Conservation (phyloP, 179 eudicot species). For the Spinacia oleracea region DNA sequence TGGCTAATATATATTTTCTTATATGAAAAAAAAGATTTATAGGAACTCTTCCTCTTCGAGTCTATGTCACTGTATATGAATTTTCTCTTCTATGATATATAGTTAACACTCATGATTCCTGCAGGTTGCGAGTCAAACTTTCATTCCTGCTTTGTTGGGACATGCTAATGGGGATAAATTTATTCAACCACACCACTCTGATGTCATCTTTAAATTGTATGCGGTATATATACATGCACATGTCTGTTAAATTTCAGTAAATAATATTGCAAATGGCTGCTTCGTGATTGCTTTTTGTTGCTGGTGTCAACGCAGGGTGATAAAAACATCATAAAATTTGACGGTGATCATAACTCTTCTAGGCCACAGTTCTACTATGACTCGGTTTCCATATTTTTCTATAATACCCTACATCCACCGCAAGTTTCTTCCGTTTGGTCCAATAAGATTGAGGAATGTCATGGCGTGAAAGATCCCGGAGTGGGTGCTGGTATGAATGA, state of each 20-base stretch:
- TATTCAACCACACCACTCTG: slow-evolving; percentile 75
- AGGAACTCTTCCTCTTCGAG: too few species aligned
- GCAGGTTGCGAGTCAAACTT: slow-evolving; percentile 81
- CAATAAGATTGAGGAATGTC: slow-evolving; percentile 51
- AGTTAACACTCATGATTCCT: slow-evolving; percentile 16
- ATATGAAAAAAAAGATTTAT: too few species aligned
- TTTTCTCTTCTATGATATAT: not conserved
- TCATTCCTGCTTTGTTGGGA: slow-evolving; percentile 82
- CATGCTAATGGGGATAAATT: slow-evolving; percentile 89
- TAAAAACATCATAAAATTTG: slow-evolving; percentile 41
- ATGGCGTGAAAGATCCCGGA: slow-evolving; percentile 53
- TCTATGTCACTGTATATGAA: too few species aligned
- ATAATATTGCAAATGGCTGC: slow-evolving; percentile 8
- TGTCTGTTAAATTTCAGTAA: not conserved
- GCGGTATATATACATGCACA: slow-evolving; percentile 45
- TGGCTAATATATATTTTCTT: too few species aligned
- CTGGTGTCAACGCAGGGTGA: slow-evolving; percentile 35
- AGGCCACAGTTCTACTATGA: slow-evolving; percentile 71
- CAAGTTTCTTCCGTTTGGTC: slow-evolving; percentile 50
- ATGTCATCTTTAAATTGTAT: slow-evolving; percentile 59
- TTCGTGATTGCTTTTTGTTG: slow-evolving; percentile 10
- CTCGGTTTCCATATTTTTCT: slow-evolving; percentile 77
- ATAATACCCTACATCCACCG: slow-evolving; percentile 77
- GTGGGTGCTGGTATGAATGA: slow-evolving; percentile 53
- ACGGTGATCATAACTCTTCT: slow-evolving; percentile 48